phyloP scores from a whole-genome alignment of 2,329 filamentous ascomycete species.

The Trichoderma koningii region DNA sequence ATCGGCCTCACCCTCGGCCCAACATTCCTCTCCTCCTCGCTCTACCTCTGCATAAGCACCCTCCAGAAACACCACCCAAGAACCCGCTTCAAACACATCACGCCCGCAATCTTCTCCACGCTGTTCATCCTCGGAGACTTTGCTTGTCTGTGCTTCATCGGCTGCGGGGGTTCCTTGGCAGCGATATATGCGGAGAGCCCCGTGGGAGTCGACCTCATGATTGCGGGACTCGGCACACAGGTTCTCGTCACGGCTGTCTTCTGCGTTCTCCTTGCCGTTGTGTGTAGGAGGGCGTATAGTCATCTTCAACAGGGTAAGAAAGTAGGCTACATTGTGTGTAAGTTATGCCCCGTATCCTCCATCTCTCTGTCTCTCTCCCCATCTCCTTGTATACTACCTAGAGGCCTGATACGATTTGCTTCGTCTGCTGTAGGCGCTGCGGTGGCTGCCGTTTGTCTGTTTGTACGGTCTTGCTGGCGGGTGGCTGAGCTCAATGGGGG shows the following conservation, averaged over 20 bases:
- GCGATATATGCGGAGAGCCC: neutral
- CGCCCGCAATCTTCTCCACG: neutral
- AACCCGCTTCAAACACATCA: neutral
- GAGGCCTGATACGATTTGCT: no score
- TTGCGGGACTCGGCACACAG: conserved; percentile 8
- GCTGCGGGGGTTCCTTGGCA: conserved; percentile 9
- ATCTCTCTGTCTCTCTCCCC: no score
- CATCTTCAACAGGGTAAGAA: neutral
- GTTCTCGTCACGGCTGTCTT: conserved; percentile 6
- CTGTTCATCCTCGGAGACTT: conserved; percentile 10
- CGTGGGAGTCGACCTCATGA: conserved; percentile 14
- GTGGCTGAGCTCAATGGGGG: conserved; percentile 10
- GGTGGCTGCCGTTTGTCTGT: conserved; percentile 8
- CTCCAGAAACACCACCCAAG: conserved; percentile 3
- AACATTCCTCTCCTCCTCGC: conserved; percentile 13
- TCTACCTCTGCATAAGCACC: conserved; percentile 8
- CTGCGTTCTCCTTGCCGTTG: neutral
- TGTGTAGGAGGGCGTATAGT: neutral
- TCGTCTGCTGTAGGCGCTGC: neutral
- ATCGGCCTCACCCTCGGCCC: conserved; percentile 21
- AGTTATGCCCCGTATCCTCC: no score
- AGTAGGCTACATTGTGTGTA: neutral
- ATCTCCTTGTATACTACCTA: no score
- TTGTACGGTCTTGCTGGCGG: conserved; percentile 16
- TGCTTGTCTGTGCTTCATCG: conserved; percentile 9